Conservation (phyloP, 108 stramenopile species). For the Phaeodactylum tricornutum region DNA sequence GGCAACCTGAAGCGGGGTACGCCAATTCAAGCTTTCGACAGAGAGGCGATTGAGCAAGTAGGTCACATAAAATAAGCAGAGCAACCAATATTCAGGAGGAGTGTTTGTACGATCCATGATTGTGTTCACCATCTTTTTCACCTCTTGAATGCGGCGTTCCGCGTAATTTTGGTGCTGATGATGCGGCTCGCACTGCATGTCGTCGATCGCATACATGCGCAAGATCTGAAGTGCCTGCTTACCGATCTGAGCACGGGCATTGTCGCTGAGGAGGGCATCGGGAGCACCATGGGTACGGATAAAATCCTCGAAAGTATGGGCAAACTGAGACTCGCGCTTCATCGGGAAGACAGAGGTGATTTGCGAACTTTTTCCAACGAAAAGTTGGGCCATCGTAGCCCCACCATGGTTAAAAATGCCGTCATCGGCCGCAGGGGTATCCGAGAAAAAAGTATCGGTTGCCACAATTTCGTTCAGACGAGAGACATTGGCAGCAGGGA, state of each 20-base stretch:
- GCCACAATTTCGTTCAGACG: constrained; percentile 8
- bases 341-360: constrained; percentile 9
- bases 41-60: constrained; percentile 17
- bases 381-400: constrained; percentile 8
- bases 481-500: constrained; percentile 3
- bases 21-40: no score
- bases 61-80: constrained; percentile 13
- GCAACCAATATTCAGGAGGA: constrained; percentile 11
- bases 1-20: no score
- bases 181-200: constrained; percentile 8
- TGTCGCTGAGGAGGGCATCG: constrained; percentile 4
- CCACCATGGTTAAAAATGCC: not conserved
- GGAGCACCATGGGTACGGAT: constrained; percentile 13
- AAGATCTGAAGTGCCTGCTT: constrained; percentile 5
- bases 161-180: constrained; percentile 16
- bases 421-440: not conserved
- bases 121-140: constrained; percentile 7
- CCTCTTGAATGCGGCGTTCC: constrained; percentile 7
- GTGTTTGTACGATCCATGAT: constrained; percentile 16
- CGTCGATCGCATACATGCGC: not conserved
- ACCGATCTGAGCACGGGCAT: constrained; percentile 7
- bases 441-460: constrained; percentile 9
- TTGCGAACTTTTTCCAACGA: constrained; percentile 1
- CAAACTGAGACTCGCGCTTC: constrained; percentile 7
- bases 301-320: constrained; percentile 5